Percentiles rank a stretch among this genome's conserved stretches.
phyloP scores from a whole-genome alignment of 805 yeast genomes.

The Komagataella mondaviorum region DNA sequence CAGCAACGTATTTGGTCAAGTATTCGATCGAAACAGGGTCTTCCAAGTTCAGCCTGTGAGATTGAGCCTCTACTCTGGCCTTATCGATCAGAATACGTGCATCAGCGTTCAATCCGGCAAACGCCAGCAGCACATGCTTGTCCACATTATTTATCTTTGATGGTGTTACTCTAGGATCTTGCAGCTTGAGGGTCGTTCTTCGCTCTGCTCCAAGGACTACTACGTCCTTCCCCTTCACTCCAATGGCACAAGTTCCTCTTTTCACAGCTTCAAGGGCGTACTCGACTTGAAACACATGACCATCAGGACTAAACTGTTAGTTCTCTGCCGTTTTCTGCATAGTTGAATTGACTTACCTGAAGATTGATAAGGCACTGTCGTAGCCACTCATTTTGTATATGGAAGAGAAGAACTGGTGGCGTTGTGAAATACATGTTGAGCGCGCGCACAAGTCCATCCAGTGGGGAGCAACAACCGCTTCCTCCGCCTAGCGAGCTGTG shows the following conservation, averaged over 20 bases:
- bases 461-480: not conserved
- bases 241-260: slow-evolving; percentile 97
- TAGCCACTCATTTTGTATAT: slow-evolving; percentile 74
- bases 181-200: slow-evolving; percentile 87
- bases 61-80: slow-evolving; percentile 94
- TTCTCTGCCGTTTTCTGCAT: not conserved
- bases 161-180: slow-evolving; percentile 94
- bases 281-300: slow-evolving; percentile 97
- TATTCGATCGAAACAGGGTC: slow-evolving; percentile 89
- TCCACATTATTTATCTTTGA: slow-evolving; percentile 87
- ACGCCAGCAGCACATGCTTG: slow-evolving; percentile 80
- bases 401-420: not conserved
- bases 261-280: slow-evolving; percentile 96
- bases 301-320: slow-evolving; percentile 66
- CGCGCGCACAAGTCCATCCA: not conserved
- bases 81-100: slow-evolving; percentile 89
- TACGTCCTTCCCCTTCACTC: slow-evolving; percentile 78
- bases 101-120: slow-evolving; percentile 98
- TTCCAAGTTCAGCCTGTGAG: slow-evolving; percentile 85
- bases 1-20: slow-evolving; percentile 90
- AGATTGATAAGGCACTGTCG: slow-evolving; percentile 97
- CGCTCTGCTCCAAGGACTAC: slow-evolving; percentile 96
- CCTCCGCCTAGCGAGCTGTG: not conserved
- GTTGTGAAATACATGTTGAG: slow-evolving; percentile 1
- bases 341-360: slow-evolving; percentile 48